These are phyloP conservation scores for Ogataea kodamae DNA, from an alignment of 805 yeast species.

Conservation along the genomic window DNA sequence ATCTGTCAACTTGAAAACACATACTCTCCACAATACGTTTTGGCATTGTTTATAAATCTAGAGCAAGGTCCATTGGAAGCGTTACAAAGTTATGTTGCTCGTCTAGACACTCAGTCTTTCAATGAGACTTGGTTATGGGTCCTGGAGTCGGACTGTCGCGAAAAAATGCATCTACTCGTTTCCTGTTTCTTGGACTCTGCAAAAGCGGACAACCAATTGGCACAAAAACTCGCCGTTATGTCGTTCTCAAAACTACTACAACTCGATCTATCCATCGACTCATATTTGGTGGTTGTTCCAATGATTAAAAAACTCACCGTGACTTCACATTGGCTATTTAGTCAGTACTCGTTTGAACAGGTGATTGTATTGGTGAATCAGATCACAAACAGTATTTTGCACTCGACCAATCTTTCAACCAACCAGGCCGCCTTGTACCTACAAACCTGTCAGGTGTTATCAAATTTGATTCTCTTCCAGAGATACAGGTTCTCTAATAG, in stretches of 20 bases:
- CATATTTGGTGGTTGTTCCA: background rate
- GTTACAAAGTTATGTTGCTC: conserved; percentile 10
- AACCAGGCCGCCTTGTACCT: conserved; percentile 30
- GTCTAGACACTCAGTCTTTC: conserved; percentile 3
- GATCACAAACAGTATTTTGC: conserved; percentile 11
- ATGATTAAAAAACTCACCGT: conserved; percentile 42
- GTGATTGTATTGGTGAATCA: conserved; percentile 25
- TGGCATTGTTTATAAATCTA: conserved; percentile 25
- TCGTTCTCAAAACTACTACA: conserved; percentile 31
- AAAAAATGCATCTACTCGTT: conserved; percentile 3
- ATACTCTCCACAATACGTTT: conserved; percentile 18
- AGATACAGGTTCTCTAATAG: conserved; percentile 68
- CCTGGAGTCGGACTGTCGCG: conserved; percentile 1
- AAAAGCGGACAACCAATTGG: conserved; percentile 1
- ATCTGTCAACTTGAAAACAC: conserved; percentile 9
- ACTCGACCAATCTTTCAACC: conserved; percentile 13
- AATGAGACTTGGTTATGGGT: conserved; percentile 14
- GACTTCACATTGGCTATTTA: conserved; percentile 53
- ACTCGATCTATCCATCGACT: background rate
- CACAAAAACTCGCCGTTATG: conserved; percentile 26
- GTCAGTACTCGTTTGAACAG: conserved; percentile 65
- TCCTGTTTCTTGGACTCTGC: conserved; percentile 7
- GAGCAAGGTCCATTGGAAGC: conserved; percentile 1
- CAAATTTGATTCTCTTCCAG: conserved; percentile 63
- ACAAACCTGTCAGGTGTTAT: conserved; percentile 45